phyloP scores from a whole-genome alignment of 352 stramenopile genomes.

The Globisporangium nunn region DNA sequence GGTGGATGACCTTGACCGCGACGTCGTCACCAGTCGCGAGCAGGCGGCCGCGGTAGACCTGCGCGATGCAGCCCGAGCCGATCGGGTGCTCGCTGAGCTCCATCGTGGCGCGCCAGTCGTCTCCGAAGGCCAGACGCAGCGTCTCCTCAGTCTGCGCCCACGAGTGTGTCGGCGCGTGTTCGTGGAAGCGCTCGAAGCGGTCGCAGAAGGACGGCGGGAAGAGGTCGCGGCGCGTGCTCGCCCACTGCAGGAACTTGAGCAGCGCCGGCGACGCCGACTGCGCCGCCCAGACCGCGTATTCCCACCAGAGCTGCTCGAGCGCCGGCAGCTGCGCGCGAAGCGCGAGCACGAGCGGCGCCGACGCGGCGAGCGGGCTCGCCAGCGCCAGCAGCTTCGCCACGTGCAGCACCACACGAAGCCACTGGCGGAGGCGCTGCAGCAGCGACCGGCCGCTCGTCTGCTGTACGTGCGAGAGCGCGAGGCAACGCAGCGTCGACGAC shows the following conservation, averaged over 20 bases:
- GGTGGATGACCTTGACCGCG: constrained; percentile 92
- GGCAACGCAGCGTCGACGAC: constrained; percentile 6
- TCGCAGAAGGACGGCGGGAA: constrained; percentile 90
- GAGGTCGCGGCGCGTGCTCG: constrained; percentile 90
- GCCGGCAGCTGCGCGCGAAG: constrained; percentile 17
- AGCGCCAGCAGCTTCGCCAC: constrained; percentile 56
- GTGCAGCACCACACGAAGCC: constrained; percentile 43
- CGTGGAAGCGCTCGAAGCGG: constrained; percentile 87
- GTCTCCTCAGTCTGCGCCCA: constrained; percentile 83
- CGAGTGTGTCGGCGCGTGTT: constrained; percentile 79
- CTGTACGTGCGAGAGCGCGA: constrained; percentile 14
- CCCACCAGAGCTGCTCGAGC: constrained; percentile 58
- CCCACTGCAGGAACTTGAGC: constrained; percentile 96
- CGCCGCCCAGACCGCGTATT: constrained; percentile 48
- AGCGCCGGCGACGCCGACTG: constrained; percentile 82
- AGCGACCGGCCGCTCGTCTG: constrained; percentile 14
- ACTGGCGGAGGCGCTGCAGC: constrained; percentile 28
- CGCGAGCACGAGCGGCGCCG: constrained; percentile 38
- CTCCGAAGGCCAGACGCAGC: constrained; percentile 80
- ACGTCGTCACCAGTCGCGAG: constrained; percentile 55
- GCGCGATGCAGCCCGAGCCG: constrained; percentile 92
- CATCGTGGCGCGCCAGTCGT: constrained; percentile 60
- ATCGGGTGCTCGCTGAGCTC: constrained; percentile 57
- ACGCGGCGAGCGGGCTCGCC: constrained; percentile 32
- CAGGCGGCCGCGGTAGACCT: constrained; percentile 90